These are phyloP conservation scores for Rosellinia necatrix DNA, from an alignment of 2,329 filamentous ascomycete species.

Conservation along the genomic window DNA sequence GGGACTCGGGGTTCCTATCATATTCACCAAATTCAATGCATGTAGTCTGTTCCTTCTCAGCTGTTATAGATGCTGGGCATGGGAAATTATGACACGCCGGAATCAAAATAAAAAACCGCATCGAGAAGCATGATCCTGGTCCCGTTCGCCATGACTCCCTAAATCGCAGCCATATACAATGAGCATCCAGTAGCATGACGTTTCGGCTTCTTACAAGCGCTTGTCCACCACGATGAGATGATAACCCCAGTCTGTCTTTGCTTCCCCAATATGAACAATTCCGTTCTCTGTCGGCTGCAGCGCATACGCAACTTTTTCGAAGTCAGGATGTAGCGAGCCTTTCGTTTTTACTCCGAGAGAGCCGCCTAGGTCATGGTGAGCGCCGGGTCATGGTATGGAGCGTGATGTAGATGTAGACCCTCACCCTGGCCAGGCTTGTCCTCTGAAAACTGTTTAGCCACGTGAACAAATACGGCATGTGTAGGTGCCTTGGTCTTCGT, in stretches of 20 bases:
- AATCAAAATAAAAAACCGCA: slow-evolving; percentile 47
- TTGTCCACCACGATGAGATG: slow-evolving; percentile 79
- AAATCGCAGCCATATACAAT: slow-evolving; percentile 4
- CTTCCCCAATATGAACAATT: slow-evolving; percentile 67
- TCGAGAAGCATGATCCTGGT: slow-evolving; percentile 21
- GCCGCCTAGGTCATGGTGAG: slow-evolving; percentile 56
- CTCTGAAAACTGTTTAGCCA: slow-evolving; percentile 73
- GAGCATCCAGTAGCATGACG: background rate
- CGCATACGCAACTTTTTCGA: slow-evolving; percentile 73
- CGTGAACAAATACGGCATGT: slow-evolving; percentile 67
- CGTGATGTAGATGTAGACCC: slow-evolving; percentile 15
- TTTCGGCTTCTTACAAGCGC: slow-evolving; percentile 49
- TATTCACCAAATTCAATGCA: slow-evolving; percentile 34
- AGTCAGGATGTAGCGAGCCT: slow-evolving; percentile 68
- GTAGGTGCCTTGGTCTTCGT: slow-evolving; percentile 49
- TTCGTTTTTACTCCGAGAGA: slow-evolving; percentile 74
- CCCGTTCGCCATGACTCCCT: background rate
- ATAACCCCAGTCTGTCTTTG: slow-evolving; percentile 76
- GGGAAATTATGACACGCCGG: slow-evolving; percentile 38
- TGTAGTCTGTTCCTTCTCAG: slow-evolving; percentile 51
- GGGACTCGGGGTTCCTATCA: slow-evolving; percentile 33
- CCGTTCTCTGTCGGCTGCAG: slow-evolving; percentile 49
- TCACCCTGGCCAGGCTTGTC: slow-evolving; percentile 73
- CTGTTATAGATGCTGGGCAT: slow-evolving; percentile 47
- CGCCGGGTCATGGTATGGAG: background rate